These are phyloP conservation scores for Cercospora sojina DNA, from an alignment of 2,329 filamentous ascomycete genomes.

Conservation along the genomic window DNA sequence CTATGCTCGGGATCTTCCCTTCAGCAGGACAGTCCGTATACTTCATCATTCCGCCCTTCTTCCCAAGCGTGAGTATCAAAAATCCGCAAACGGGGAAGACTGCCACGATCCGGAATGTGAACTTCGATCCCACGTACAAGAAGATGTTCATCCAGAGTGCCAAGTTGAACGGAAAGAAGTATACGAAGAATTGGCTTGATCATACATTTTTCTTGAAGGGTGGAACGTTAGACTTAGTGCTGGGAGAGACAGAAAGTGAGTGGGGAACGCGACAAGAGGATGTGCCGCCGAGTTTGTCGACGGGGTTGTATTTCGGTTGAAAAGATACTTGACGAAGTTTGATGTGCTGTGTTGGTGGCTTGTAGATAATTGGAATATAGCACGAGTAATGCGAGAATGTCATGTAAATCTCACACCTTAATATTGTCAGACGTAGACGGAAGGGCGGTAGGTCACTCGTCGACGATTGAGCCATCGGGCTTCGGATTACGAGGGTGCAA, in stretches of 20 bases:
- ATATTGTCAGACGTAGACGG: neutral
- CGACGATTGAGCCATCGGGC: neutral
- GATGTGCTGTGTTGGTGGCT: neutral
- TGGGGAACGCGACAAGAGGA: constrained; percentile 53
- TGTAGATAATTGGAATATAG: neutral
- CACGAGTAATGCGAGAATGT: neutral
- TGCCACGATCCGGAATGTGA: constrained; percentile 49
- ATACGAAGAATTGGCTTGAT: constrained; percentile 64
- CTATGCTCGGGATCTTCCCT: constrained; percentile 67
- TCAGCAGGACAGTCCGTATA: constrained; percentile 63
- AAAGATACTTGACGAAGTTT: neutral
- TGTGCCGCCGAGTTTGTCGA: constrained; percentile 48
- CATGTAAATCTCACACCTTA: neutral
- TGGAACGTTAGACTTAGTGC: constrained; percentile 62
- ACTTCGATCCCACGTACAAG: constrained; percentile 43
- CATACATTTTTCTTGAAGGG: constrained; percentile 66
- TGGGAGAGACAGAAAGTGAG: constrained; percentile 50
- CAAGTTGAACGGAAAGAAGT: constrained; percentile 62
- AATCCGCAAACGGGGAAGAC: constrained; percentile 56
- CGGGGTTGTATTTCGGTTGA: constrained; percentile 22
- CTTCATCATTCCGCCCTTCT: constrained; percentile 57
- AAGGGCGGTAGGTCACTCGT: neutral
- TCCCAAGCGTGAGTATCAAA: constrained; percentile 57
- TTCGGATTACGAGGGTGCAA: neutral
- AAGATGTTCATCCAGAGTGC: constrained; percentile 64